Evolutionary conservation across 257 asterid genomes (phyloP), one percentile per base, ranked within the genome.

Genomic region (Gynochthodes officinalis): DNA sequence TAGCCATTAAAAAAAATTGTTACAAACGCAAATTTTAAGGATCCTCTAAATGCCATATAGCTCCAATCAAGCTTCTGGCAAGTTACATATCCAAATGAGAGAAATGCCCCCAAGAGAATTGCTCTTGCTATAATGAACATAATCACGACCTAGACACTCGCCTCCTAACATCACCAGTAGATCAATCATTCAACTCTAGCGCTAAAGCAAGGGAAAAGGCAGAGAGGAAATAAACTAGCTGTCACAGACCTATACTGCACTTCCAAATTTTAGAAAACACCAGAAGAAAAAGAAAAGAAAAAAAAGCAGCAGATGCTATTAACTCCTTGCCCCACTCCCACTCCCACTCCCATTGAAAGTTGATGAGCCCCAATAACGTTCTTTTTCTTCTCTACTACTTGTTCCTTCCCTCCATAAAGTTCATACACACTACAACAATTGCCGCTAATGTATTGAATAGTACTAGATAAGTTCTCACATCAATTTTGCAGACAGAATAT

Each of bases 1-100:
- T n/a, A 67, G 55, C 69, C 63, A 64, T 68, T 52, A 28, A 74
- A 40, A 48, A 79, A 50, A 35, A 49, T 44, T 12, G 39, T 72
- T 12, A 57, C 21, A n/a, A 43, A 28, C 19, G 28, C 37, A 43
- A 23, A 21, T 28, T 30, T 11, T 60, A 1, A n/a, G 21, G 69
- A 19, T 44, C 33, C 7, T 19, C 40, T n/a, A 13, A 55, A 18
- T 43, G 23, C 5, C 19, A 25, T 32, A 55, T 2, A 18, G 5
- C 27, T 25, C 19, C 28, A 63, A 58, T 50, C 0, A 0, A 52
- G 55, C 57, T n/a, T 28, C 28, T 4, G 52, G 3, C 21, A 42
- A 42, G 25, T 21, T 16, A 39, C 8, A 12, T 2, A 39, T 25
- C 28, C 62, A 30, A 54, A 30, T 42, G 10, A 25, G 10, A 28